Percentiles rank a stretch among this genome's conserved stretches.
Conservation (phyloP, 768 basidiomycete genomes). For the Rubroboletus pulcherrimus region DNA sequence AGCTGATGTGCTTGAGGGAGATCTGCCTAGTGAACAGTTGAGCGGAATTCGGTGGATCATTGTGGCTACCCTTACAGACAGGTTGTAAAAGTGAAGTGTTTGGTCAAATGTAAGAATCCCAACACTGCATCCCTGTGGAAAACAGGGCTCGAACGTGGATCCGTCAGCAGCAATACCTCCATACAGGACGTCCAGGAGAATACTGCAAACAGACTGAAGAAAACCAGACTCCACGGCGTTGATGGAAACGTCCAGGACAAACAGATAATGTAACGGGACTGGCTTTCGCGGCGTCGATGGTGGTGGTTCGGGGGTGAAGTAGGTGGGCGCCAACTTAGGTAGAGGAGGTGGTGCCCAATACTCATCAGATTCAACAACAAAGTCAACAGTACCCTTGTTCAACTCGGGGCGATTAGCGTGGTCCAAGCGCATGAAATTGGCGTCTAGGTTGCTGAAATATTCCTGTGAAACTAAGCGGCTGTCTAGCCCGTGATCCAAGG, state of each 20-base stretch:
- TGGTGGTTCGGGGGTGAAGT: constrained; percentile 48
- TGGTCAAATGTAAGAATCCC: constrained; percentile 82
- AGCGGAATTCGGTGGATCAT: constrained; percentile 11
- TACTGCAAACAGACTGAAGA: constrained; percentile 58
- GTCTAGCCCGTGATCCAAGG: constrained; percentile 5
- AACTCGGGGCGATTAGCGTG: constrained; percentile 81
- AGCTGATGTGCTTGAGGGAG: constrained; percentile 58
- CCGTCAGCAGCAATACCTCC: constrained; percentile 45
- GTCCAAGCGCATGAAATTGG: constrained; percentile 73
- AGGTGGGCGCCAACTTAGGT: constrained; percentile 48
- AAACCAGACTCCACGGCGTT: constrained; percentile 69
- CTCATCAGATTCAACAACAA: constrained; percentile 64
- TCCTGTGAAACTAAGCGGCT: constrained; percentile 58
- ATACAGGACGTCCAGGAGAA: constrained; percentile 61
- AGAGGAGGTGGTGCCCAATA: constrained; percentile 83
- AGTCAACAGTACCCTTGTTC: constrained; percentile 88
- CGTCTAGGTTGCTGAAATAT: constrained; percentile 83
- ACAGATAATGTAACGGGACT: constrained; percentile 70
- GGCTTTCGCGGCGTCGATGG: constrained; percentile 50
- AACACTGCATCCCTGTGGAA: constrained; percentile 54
- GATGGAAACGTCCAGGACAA: constrained; percentile 80
- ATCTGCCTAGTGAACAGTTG: constrained; percentile 37
- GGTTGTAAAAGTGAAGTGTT: constrained; percentile 82
- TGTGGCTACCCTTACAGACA: constrained; percentile 58
- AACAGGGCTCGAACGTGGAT: constrained; percentile 43